Evolutionary conservation across 2,329 filamentous ascomycete species (phyloP), one percentile per base, ranked within the genome.

Genomic region (Pleomassaria siparia): DNA sequence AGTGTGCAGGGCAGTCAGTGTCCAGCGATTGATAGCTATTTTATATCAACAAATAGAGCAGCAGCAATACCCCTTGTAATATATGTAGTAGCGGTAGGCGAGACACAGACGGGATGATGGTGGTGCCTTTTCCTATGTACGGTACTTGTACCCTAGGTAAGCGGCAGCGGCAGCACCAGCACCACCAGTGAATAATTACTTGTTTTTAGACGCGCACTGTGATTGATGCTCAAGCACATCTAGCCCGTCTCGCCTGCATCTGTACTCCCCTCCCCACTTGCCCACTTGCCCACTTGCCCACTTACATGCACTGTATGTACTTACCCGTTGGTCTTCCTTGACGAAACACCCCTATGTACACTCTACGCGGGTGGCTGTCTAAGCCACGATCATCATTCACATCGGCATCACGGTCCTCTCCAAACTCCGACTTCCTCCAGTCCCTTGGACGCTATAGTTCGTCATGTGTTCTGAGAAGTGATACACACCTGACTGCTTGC

Each of bases 61-160:
- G n/a, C n/a, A n/a, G n/a, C n/a, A n/a, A n/a, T n/a, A n/a, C n/a
- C n/a, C n/a, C n/a, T n/a, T n/a, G n/a, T n/a, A n/a, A n/a, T n/a
- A 20, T 4, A 18, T 5, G 12, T 13, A 20, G 7, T 35, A 16
- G 32, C 15, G 32, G 32, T 13, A 18, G 16, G 32, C 15, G 32
- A 12, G 12, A 13, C 28, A 12, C 13, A n/a, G 28, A n/a, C 28
- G n/a, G 28, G n/a, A 4, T 5, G 7, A 30, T 35, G 16, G 36
- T 16, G 25, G 47, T 37, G 32, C 47, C 47, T 50, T 41, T 43
- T 50, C n/a, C n/a, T n/a, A n/a, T n/a, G n/a, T n/a, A n/a, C n/a
- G n/a, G n/a, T n/a, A n/a, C n/a, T n/a, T n/a, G n/a, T n/a, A n/a
- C n/a, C n/a, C n/a, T n/a, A n/a, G 3, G 5, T 20, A 25, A 15